Percentiles rank a stretch among this genome's conserved stretches.
Conservation (phyloP, 768 basidiomycete species). For the Paxillus ammoniavirescens region DNA sequence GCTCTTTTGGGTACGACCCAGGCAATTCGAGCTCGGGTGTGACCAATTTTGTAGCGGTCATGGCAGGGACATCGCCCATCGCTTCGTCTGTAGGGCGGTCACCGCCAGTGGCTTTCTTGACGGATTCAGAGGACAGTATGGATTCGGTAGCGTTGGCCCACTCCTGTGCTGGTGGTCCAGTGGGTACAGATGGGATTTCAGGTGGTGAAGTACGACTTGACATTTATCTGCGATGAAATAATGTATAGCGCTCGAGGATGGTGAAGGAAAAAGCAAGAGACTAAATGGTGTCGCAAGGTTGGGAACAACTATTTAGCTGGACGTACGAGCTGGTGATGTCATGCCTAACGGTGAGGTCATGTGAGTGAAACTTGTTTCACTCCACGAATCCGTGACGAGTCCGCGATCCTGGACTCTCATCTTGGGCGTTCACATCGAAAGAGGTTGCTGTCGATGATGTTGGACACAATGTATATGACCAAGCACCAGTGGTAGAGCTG, state of each 20-base stretch:
- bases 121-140: slow-evolving; percentile 10
- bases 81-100: not conserved
- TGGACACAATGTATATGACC: no score
- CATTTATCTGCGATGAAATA: slow-evolving; percentile 7
- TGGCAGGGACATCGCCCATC: not conserved
- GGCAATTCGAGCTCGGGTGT: slow-evolving; percentile 8
- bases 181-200: slow-evolving; percentile 13
- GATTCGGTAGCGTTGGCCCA: slow-evolving; percentile 15
- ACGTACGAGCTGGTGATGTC: slow-evolving; percentile 24
- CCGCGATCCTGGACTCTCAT: no score
- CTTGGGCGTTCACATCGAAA: no score
- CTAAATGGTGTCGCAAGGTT: not conserved
- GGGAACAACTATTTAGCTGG: not conserved
- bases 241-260: not conserved
- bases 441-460: no score
- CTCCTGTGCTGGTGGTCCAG: slow-evolving; percentile 17
- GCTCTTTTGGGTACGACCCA: slow-evolving; percentile 3
- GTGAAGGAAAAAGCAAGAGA: not conserved
- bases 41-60: not conserved
- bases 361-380: no score
- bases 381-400: no score
- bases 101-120: slow-evolving; percentile 3
- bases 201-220: slow-evolving; percentile 9
- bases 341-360: slow-evolving; percentile 12
- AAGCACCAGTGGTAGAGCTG: no score